Percentiles rank a stretch among this genome's conserved stretches.
phyloP scores from a whole-genome alignment of 176 grass and related monocot genomes.

The Luzula sylvatica region DNA sequence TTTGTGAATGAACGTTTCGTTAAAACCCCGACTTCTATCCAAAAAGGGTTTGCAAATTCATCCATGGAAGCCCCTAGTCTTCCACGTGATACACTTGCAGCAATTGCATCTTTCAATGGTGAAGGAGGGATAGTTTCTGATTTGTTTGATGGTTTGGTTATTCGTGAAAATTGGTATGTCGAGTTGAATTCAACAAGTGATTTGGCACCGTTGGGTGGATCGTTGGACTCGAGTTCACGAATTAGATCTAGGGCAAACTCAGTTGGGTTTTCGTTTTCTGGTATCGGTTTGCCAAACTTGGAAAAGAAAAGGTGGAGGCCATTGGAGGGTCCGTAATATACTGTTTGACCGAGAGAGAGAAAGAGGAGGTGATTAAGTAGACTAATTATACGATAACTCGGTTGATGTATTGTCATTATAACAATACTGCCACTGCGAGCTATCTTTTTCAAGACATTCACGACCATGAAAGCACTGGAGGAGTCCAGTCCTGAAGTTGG shows the following conservation, averaged over 20 bases:
- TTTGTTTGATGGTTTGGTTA: not conserved
- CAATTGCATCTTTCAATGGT: constrained; percentile 44
- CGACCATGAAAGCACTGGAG: constrained; percentile 79
- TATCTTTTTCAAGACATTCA: constrained; percentile 71
- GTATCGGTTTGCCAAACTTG: constrained; percentile 51
- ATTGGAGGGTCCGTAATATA: constrained; percentile 39
- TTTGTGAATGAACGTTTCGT: constrained; percentile 72
- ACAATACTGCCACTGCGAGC: constrained; percentile 71
- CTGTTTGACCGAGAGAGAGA: constrained; percentile 52
- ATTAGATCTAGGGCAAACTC: constrained; percentile 89
- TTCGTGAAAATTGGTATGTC: constrained; percentile 25
- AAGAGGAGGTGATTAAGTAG: constrained; percentile 51
- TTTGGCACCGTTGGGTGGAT: constrained; percentile 22
- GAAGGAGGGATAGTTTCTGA: not conserved
- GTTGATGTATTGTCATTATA: constrained; percentile 90
- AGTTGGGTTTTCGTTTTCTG: constrained; percentile 70
- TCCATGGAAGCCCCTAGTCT: constrained; percentile 57
- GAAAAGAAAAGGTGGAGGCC: constrained; percentile 47
- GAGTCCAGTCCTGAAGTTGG: constrained; percentile 80
- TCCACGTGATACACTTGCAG: constrained; percentile 41
- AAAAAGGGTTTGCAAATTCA: constrained; percentile 61
- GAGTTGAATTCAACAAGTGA: constrained; percentile 61
- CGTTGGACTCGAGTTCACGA: constrained; percentile 43
- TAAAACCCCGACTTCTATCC: constrained; percentile 58
- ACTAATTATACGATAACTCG: constrained; percentile 53